Conservation (phyloP, 2,329 filamentous ascomycete species). For the Arthrocladium fulminans region DNA sequence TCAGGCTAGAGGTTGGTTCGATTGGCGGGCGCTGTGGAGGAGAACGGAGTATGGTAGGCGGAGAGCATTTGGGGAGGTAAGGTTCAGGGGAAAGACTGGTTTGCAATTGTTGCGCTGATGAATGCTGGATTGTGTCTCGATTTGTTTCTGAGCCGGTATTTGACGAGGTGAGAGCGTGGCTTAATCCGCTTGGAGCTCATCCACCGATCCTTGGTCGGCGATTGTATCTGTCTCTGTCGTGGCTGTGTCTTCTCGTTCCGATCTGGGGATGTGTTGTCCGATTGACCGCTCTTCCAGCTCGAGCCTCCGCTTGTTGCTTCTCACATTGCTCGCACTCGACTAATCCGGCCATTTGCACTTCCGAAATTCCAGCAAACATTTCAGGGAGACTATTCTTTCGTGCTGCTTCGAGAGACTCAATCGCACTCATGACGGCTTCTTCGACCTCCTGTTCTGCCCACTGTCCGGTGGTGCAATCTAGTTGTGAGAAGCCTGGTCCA, state of each 20-base stretch:
- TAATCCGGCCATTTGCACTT: conserved; percentile 12
- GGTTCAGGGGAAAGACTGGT: conserved; percentile 10
- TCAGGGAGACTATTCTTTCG: conserved; percentile 11
- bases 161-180: neutral
- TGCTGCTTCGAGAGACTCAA: conserved; percentile 8
- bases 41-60: conserved; percentile 10
- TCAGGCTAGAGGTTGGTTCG: conserved; percentile 14
- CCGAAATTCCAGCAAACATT: conserved; percentile 12
- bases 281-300: neutral
- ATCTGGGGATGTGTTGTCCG: neutral
- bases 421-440: conserved; percentile 13
- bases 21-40: neutral
- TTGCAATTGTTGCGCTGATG: conserved; percentile 2
- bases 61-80: conserved; percentile 12
- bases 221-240: neutral
- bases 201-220: neutral
- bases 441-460: conserved; percentile 12
- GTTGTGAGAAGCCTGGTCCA: neutral
- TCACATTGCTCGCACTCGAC: conserved; percentile 10
- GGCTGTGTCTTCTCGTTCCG: neutral
- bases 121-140: neutral
- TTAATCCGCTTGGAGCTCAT: neutral
- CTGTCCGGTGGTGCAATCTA: neutral
- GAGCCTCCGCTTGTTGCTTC: neutral
- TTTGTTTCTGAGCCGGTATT: neutral